Evolutionary conservation across 1,139 yeast genomes (phyloP).

Genomic region (Candida sojae): DNA sequence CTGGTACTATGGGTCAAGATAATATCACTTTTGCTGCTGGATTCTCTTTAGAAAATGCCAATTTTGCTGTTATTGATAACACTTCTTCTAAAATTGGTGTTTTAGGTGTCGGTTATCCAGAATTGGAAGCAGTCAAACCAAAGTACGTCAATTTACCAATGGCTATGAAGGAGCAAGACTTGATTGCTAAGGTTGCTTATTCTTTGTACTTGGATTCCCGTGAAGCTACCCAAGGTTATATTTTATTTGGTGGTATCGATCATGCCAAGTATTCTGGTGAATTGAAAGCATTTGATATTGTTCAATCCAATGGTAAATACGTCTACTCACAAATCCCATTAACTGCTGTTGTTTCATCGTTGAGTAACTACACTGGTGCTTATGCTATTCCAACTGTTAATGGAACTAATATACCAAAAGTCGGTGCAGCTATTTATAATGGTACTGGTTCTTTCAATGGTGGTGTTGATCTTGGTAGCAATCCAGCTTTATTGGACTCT

Average conservation of each 20-base stretch:
- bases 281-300: conserved; percentile 27
- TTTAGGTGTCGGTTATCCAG: conserved; percentile 46
- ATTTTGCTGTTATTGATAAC: conserved; percentile 50
- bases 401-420: conserved; percentile 12
- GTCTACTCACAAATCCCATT: conserved; percentile 13
- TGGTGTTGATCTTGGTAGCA: conserved; percentile 8
- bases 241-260: conserved; percentile 63
- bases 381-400: conserved; percentile 11
- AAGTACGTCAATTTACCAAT: conserved; percentile 47
- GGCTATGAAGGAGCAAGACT: conserved; percentile 51
- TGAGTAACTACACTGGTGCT: conserved; percentile 8
- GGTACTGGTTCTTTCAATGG: conserved; percentile 15
- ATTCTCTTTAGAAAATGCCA: conserved; percentile 49
- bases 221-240: conserved; percentile 43
- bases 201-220: conserved; percentile 53
- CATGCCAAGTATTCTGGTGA: conserved; percentile 51
- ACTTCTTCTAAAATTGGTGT: conserved; percentile 47
- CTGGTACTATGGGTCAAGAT: conserved; percentile 61
- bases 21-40: conserved; percentile 24
- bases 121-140: conserved; percentile 11
- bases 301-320: conserved; percentile 17
- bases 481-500: conserved; percentile 36
- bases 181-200: conserved; percentile 49
- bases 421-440: conserved; percentile 13
- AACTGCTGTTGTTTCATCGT: conserved; percentile 18